Evolutionary conservation across 352 stramenopile species (phyloP).

Genomic region (Peronospora tabacina): DNA sequence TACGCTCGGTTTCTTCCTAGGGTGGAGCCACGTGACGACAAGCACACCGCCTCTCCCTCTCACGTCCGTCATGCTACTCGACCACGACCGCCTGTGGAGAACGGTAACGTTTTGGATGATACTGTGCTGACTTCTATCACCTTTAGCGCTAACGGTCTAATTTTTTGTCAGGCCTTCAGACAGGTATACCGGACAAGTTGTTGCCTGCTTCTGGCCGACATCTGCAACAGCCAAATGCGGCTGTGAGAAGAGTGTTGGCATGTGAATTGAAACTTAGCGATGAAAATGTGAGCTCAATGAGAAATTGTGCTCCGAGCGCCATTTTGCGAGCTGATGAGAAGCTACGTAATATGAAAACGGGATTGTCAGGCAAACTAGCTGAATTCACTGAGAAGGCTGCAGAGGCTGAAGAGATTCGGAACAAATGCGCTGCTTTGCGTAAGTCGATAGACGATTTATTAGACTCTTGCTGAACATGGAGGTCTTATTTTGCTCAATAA

Average conservation of each 20-base stretch:
- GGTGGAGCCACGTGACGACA: constrained; percentile 1
- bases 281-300: constrained; percentile 5
- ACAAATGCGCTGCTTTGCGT: constrained; percentile 13
- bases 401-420: constrained; percentile 15
- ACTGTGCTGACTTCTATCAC: not conserved
- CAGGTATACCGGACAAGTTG: constrained; percentile 2
- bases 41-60: not conserved
- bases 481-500: not conserved
- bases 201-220: not conserved
- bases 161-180: not conserved
- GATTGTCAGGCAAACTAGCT: constrained; percentile 13
- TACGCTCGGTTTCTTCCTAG: constrained; percentile 4
- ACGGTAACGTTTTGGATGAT: constrained; percentile 3
- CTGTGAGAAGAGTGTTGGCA: not conserved
- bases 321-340: constrained; percentile 14
- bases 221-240: not conserved
- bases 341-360: constrained; percentile 12
- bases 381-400: constrained; percentile 19
- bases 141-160: not conserved
- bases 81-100: not conserved
- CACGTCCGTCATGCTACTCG: not conserved
- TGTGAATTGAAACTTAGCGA: constrained; percentile 5
- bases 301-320: constrained; percentile 9
- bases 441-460: constrained; percentile 2
- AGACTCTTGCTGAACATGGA: not conserved